Conservation (phyloP, 495 filamentous ascomycete species). For the Penicillium silybi region DNA sequence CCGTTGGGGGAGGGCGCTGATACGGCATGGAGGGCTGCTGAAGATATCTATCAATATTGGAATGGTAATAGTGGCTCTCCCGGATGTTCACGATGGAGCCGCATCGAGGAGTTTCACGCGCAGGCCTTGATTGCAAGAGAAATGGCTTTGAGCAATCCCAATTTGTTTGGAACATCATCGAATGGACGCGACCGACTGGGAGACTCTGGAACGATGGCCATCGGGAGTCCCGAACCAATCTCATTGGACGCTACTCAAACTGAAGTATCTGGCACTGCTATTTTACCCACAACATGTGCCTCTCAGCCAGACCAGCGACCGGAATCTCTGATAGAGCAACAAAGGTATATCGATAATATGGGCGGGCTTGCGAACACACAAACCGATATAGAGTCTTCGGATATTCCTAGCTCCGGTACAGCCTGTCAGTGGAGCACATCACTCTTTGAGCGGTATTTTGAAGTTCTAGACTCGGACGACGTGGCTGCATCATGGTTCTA, state of each 20-base stretch:
- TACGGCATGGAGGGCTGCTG: slow-evolving; percentile 10
- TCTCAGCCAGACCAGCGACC: too few species aligned
- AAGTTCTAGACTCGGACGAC: slow-evolving; percentile 3
- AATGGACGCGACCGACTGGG: neutral
- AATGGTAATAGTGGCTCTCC: neutral
- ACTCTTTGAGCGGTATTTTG: slow-evolving; percentile 15
- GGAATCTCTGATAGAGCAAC: too few species aligned
- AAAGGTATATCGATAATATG: too few species aligned
- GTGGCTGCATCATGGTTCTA: too few species aligned
- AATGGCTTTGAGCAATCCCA: neutral
- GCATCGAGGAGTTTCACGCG: slow-evolving; percentile 13
- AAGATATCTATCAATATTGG: slow-evolving; percentile 18
- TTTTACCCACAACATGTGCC: too few species aligned
- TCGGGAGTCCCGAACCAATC: neutral
- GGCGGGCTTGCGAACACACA: too few species aligned
- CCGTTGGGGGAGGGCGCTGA: neutral
- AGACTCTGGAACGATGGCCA: neutral
- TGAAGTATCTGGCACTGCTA: neutral
- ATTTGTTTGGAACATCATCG: neutral
- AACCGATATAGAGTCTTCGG: neutral
- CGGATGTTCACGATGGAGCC: slow-evolving; percentile 7
- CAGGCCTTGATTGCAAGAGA: slow-evolving; percentile 9
- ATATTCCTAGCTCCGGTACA: slow-evolving; percentile 14
- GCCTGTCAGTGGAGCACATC: slow-evolving; percentile 18
- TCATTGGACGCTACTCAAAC: neutral